Base-by-base conservation (phyloP, 1,139 yeast genomes). In the Protomyces lactucae-debilis region DNA sequence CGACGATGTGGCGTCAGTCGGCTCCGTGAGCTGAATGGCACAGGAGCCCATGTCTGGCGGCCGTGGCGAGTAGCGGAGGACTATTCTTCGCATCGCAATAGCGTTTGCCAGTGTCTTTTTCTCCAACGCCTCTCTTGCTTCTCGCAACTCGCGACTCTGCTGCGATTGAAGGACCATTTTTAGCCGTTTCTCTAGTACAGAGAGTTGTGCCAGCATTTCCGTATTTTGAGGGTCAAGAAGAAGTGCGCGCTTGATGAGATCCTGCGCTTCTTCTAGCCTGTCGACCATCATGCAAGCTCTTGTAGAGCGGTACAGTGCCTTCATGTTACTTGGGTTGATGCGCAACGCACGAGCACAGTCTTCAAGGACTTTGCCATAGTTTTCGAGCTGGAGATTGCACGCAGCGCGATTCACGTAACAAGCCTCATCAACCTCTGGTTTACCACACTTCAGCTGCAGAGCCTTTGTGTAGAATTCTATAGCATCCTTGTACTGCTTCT, bases 371-470 rank as follows among this genome's bases (percentile, higher is more conserved):
- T 84, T 79, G 75, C 99, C 82, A 74, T 85, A 93, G 75, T 95
- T 95, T 71, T 85, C 86, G 69, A 88, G 75, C 72, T 88, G 96
- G 69, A 93, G 77, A 71, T 93, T 89, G 75, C 97, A 89, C 0
- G 96, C 97, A 1, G 98, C 97, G 68, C 97, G 81, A 74, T 95
- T 93, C 64, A 87, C 78, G 68, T 81, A 84, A 60, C 93, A 79
- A 0, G 93, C 55, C 32, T 45, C 61, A n/a, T 61, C 68, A 39
- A 59, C 54, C 52, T 65, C 65, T 9, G 55, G 55, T 32, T 64
- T 45, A 8, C 79, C 82, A 72, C 89, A 83, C 64, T 85, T 82
- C 32, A 88, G 84, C 18, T 85, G 91, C 32, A 95, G 71, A 0
- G 95, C 98, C 73, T 88, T 86, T 39, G 87, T 85, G 72, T 93